phyloP scores from a whole-genome alignment of 306 rosid species.

The Gynostemma pentaphyllum region DNA sequence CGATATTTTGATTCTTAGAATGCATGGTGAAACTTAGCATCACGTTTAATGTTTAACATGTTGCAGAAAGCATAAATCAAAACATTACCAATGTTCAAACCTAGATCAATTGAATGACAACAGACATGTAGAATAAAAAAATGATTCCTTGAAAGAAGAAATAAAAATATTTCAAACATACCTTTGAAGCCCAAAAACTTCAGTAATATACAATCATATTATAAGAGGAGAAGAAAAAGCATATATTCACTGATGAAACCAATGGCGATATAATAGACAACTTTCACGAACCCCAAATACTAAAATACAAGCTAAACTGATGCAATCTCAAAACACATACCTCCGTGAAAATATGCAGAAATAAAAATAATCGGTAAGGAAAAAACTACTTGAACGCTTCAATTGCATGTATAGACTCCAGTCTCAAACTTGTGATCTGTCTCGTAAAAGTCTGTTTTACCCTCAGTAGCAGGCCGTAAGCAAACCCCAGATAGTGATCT shows the following conservation, averaged over 20 bases:
- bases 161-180: neutral
- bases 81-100: neutral
- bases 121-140: neutral
- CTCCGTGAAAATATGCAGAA: slow-evolving; percentile 16
- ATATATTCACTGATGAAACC: slow-evolving; percentile 15
- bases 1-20: neutral
- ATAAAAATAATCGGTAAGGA: slow-evolving; percentile 17
- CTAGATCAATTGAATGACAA: neutral
- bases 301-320: slow-evolving; percentile 36
- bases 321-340: slow-evolving; percentile 36
- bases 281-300: slow-evolving; percentile 21
- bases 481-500: slow-evolving; percentile 68
- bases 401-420: slow-evolving; percentile 72
- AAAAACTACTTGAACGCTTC: slow-evolving; percentile 29
- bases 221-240: neutral
- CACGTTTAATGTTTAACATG: neutral
- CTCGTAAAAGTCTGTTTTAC: slow-evolving; percentile 79
- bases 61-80: neutral
- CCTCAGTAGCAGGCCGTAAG: slow-evolving; percentile 72
- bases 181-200: neutral
- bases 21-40: neutral
- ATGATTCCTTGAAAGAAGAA: neutral
- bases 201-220: neutral
- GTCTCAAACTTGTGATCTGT: slow-evolving; percentile 68
- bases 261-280: slow-evolving; percentile 16